These are phyloP conservation scores for Spinacia oleracea DNA, from an alignment of 179 eudicot species.

Conservation along the genomic window DNA sequence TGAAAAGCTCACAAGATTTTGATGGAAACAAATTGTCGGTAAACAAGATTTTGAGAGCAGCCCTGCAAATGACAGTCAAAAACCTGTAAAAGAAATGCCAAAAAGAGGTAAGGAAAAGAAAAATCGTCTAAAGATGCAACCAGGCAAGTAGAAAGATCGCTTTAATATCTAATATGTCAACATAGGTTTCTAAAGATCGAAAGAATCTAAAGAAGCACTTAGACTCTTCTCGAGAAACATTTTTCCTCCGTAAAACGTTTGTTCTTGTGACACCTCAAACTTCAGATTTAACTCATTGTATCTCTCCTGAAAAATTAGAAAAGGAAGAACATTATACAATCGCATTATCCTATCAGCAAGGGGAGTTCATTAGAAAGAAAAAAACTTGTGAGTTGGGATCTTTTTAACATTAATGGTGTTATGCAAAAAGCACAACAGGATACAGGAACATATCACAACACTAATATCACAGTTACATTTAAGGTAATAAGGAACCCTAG, in stretches of 20 bases:
- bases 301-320: conserved; percentile 55
- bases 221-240: conserved; percentile 64
- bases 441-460: not conserved
- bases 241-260: conserved; percentile 31
- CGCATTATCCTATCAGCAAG: conserved; percentile 15
- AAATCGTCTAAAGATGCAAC: not conserved
- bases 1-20: conserved; percentile 63
- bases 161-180: not conserved
- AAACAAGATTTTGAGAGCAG: conserved; percentile 64
- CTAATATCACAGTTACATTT: not conserved
- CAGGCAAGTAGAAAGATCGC: not conserved
- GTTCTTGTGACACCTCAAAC: conserved; percentile 27
- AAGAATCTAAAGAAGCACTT: conserved; percentile 75
- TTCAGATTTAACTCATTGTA: conserved; percentile 59
- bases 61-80: conserved; percentile 97
- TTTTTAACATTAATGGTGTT: not conserved
- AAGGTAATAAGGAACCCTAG: conserved; percentile 42
- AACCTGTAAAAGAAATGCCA: conserved; percentile 43
- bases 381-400: conserved; percentile 2
- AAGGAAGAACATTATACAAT: conserved; percentile 5
- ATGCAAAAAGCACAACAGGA: conserved; percentile 11
- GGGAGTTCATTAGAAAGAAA: not conserved
- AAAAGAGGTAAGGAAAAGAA: conserved; percentile 3
- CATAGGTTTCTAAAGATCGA: too few species aligned
- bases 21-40: too few species aligned